Base-by-base conservation (phyloP, 2,329 filamentous ascomycete species). In the Onygenales sp. region DNA sequence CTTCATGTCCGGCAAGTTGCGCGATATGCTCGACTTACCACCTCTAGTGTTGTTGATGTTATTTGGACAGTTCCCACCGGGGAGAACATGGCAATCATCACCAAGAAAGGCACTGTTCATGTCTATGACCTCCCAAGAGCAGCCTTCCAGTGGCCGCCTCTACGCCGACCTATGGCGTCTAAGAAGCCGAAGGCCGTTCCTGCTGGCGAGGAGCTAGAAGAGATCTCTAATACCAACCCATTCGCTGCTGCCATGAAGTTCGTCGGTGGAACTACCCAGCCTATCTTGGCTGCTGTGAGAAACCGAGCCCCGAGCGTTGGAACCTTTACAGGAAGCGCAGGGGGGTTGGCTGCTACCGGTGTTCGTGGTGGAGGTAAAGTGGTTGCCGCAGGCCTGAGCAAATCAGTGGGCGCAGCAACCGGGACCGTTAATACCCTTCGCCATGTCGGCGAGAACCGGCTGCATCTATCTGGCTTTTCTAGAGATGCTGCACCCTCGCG, bases 71-170 rank as follows among this genome's bases (percentile, higher is more conserved):
- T 82, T 52, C 88, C 88, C 3, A 84, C 85, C 53, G 88, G 88
- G 21, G 88, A 95, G 65, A 85, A 87, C 54, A 74, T 94, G 40
- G 92, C 91, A 1, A 84, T 98, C 72, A 83, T 96, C 31, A 97
- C 93, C 0, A 89, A 95, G 63, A 87, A 91, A 61, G 90, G 92
- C n/a, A 98, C 93, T 7, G 84, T 96, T 9, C 93, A 98, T 70
- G 81, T 97, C 43, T 85, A 95, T 58, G 88, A 95, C 59, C 81
- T 97, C 69, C 89, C 90, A 7, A 78, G 82, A 45, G 87, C 83
- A 57, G 88, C 88, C 4, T 92, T 91, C 61, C 83, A 87, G 59
- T 95, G 91, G 91, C 91, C 91, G 42, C 88, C 90, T 27, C 84
- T 73, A 56, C 71, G 73, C 21, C 70, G 71, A 47, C 65, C 65